Conservation (phyloP, 805 yeast genomes). For the Tetrapisispora pingtungensis region DNA sequence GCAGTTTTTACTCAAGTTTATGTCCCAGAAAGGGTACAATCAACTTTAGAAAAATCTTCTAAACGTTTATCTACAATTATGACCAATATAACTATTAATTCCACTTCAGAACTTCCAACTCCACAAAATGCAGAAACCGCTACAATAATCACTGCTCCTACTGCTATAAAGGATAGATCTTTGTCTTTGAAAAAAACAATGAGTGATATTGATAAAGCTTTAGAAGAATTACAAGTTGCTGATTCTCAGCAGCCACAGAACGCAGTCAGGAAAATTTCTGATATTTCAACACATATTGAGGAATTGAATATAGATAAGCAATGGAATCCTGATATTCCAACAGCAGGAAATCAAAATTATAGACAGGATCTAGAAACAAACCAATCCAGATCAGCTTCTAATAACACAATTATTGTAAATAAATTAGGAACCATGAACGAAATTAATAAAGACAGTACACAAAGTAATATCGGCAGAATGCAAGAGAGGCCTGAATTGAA, state of each 20-base stretch:
- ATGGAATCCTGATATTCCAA: background rate
- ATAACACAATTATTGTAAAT: slow-evolving; percentile 1
- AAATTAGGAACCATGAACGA: background rate
- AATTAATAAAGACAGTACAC: background rate
- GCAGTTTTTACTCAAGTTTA: slow-evolving; percentile 67
- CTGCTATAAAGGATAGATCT: slow-evolving; percentile 18
- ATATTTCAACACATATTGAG: slow-evolving; percentile 1
- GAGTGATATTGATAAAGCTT: slow-evolving; percentile 63
- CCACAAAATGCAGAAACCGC: slow-evolving; percentile 23
- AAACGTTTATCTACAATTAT: slow-evolving; percentile 1
- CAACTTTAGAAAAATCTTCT: background rate
- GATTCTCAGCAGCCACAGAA: background rate
- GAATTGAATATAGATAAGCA: background rate
- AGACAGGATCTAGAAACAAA: background rate
- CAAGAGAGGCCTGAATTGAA: background rate
- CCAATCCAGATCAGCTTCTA: slow-evolving; percentile 1
- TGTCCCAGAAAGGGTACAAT: slow-evolving; percentile 21
- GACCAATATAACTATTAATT: slow-evolving; percentile 4
- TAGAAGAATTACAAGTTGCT: slow-evolving; percentile 46
- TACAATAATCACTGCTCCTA: slow-evolving; percentile 5
- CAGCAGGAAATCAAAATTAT: background rate
- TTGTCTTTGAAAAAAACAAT: slow-evolving; percentile 44
- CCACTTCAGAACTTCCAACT: slow-evolving; percentile 15
- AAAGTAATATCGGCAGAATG: background rate
- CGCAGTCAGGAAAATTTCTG: slow-evolving; percentile 7